Evolutionary conservation across 2,329 filamentous ascomycete genomes (phyloP).

Genomic region (Aspergillus sp.): DNA sequence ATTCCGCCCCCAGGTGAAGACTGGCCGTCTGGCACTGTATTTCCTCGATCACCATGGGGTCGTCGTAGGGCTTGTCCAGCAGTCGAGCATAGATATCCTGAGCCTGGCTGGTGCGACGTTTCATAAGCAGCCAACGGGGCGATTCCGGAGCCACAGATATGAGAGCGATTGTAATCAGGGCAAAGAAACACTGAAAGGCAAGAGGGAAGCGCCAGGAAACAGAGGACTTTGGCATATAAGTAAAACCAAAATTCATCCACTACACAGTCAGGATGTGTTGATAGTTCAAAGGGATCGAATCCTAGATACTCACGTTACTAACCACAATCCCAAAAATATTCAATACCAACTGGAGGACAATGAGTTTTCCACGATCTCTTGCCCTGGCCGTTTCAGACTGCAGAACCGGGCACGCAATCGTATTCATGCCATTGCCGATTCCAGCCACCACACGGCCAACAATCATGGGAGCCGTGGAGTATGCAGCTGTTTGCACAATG

Average conservation of each 20-base stretch:
- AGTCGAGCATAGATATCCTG: conserved; percentile 13
- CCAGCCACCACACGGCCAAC: conserved; percentile 25
- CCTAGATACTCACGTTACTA: background rate
- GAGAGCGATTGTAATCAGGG: conserved; percentile 7
- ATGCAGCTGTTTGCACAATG: conserved; percentile 13
- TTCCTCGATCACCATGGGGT: conserved; percentile 1
- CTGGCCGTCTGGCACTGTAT: conserved; percentile 2
- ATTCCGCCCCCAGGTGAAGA: conserved; percentile 8
- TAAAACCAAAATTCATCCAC: conserved; percentile 38
- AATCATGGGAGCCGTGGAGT: conserved; percentile 20
- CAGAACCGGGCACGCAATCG: conserved; percentile 27
- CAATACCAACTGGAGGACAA: conserved; percentile 6
- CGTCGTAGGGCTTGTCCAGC: conserved; percentile 10
- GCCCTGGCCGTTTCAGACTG: conserved; percentile 25
- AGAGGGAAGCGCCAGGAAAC: conserved; percentile 20
- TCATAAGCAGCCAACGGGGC: conserved; percentile 14
- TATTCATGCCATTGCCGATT: conserved; percentile 23
- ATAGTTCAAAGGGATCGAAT: no score
- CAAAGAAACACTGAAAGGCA: conserved; percentile 19
- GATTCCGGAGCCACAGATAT: conserved; percentile 24
- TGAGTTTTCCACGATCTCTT: conserved; percentile 19
- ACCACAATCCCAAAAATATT: conserved; percentile 16
- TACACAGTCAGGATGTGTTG: conserved; percentile 15
- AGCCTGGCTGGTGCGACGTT: conserved; percentile 1
- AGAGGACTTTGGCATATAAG: conserved; percentile 24